Conservation (phyloP, 1,284 basidiomycete genomes). For the Anthracocystis walkeri region DNA sequence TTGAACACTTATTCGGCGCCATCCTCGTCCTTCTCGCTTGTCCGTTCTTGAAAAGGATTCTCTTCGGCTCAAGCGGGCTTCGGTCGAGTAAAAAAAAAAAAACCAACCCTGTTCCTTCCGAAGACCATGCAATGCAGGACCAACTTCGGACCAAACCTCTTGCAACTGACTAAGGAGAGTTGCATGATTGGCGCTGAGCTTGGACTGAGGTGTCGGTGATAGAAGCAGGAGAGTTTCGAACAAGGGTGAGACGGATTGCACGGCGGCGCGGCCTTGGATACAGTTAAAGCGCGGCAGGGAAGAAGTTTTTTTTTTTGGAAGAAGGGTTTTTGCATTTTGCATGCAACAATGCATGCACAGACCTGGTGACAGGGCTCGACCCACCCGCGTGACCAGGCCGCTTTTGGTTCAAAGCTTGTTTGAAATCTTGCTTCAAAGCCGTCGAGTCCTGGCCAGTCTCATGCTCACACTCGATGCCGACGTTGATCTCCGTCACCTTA, state of each 20-base stretch:
- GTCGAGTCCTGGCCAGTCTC: too few species aligned
- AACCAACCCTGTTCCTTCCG: constrained; percentile 5
- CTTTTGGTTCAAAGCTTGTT: not conserved
- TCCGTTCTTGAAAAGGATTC: not conserved
- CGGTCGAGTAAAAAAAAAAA: not conserved
- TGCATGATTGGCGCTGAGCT: constrained; percentile 17
- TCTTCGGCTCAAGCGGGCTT: constrained; percentile 1
- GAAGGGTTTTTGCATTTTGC: not conserved
- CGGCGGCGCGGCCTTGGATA: not conserved
- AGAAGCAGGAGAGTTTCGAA: constrained; percentile 10
- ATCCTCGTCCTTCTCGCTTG: not conserved
- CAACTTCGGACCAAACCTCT: not conserved
- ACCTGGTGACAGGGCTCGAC: constrained; percentile 2
- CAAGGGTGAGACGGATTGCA: not conserved
- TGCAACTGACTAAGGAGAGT: not conserved
- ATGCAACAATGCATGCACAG: constrained; percentile 1
- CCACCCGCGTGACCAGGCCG: constrained; percentile 27
- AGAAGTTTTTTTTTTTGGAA: not conserved
- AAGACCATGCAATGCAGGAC: not conserved
- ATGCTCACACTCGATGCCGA: not conserved
- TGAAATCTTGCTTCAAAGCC: not conserved
- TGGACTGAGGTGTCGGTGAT: not conserved
- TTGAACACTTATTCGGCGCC: not conserved
- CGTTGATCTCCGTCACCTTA: not conserved
- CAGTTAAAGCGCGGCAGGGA: constrained; percentile 5